Percentiles rank a stretch among this genome's conserved stretches.
Conservation (phyloP, 2,329 filamentous ascomycete genomes). For the Pyrenophora seminiperda region DNA sequence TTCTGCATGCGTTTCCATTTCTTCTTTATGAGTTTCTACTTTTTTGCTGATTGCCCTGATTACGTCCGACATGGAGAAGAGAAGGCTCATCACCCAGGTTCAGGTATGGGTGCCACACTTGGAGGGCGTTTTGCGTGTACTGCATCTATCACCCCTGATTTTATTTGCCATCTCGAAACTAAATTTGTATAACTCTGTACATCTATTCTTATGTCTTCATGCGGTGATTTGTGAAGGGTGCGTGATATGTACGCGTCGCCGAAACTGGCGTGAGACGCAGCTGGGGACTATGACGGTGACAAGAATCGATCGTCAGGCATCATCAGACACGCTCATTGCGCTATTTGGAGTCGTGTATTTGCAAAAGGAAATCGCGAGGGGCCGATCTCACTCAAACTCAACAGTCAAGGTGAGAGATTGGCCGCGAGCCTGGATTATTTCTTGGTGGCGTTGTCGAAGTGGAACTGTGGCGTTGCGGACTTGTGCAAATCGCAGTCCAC, state of each 20-base stretch:
- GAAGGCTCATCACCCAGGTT: too few relatives aligned
- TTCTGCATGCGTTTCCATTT: too few relatives aligned
- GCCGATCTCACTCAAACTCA: too few relatives aligned
- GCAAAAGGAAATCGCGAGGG: too few relatives aligned
- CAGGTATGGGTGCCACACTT: too few relatives aligned
- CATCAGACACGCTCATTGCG: slow-evolving; percentile 3
- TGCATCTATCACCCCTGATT: too few relatives aligned
- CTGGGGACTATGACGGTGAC: slow-evolving; percentile 14
- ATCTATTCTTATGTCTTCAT: not conserved
- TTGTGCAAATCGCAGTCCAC: not conserved
- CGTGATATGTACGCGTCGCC: slow-evolving; percentile 5
- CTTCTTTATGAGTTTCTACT: too few relatives aligned
- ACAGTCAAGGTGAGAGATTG: too few relatives aligned
- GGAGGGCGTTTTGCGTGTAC: not conserved
- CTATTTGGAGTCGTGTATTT: not conserved
- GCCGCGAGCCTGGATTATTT: not conserved
- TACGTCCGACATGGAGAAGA: too few relatives aligned
- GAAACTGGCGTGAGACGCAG: slow-evolving; percentile 11
- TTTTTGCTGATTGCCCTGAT: too few relatives aligned
- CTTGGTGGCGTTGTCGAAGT: not conserved
- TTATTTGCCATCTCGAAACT: not conserved
- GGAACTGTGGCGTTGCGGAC: slow-evolving; percentile 1
- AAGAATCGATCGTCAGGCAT: slow-evolving; percentile 8
- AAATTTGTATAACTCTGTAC: not conserved
- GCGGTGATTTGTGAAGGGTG: not conserved